Conservation (phyloP, 805 yeast genomes). For the Cyberlindnera meyerae region DNA sequence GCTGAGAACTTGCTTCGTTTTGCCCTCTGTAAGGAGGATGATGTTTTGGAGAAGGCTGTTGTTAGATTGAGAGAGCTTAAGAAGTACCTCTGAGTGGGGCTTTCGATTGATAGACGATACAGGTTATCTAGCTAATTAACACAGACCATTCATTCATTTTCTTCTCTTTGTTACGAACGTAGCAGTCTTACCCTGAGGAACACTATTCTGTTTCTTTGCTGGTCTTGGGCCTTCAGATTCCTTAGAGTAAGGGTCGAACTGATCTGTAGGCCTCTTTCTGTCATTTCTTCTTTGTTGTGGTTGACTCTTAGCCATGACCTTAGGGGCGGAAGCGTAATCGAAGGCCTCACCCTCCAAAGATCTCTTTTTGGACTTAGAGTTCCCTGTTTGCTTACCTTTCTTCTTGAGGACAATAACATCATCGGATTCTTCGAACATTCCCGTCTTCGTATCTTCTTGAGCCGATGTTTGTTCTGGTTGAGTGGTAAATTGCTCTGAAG, state of each 20-base stretch:
- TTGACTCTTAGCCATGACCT: conserved; percentile 28
- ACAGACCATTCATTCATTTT: conserved; percentile 2
- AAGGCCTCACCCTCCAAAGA: conserved; percentile 29
- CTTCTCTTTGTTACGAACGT: conserved; percentile 20
- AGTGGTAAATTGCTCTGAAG: no score
- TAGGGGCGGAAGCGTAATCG: conserved; percentile 42
- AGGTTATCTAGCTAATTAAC: neutral
- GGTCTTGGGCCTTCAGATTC: conserved; percentile 47
- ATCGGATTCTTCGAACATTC: conserved; percentile 20
- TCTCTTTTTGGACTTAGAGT: no score
- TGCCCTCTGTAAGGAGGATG: conserved; percentile 94
- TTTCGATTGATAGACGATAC: neutral
- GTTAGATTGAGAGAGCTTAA: conserved; percentile 65
- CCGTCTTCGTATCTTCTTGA: neutral
- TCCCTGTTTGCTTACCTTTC: conserved; percentile 5
- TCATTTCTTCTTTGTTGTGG: conserved; percentile 15
- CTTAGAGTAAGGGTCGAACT: conserved; percentile 57
- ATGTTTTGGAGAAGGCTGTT: conserved; percentile 75
- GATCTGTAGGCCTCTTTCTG: conserved; percentile 32
- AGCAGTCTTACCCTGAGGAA: conserved; percentile 20
- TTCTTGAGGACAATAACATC: conserved; percentile 21
- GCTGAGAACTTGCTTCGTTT: conserved; percentile 86
- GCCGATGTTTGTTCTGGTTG: neutral
- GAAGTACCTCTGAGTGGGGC: conserved; percentile 42
- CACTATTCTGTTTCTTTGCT: conserved; percentile 36